Base-by-base conservation (phyloP, 2,329 filamentous ascomycete species). In the Chaetomium sp. region DNA sequence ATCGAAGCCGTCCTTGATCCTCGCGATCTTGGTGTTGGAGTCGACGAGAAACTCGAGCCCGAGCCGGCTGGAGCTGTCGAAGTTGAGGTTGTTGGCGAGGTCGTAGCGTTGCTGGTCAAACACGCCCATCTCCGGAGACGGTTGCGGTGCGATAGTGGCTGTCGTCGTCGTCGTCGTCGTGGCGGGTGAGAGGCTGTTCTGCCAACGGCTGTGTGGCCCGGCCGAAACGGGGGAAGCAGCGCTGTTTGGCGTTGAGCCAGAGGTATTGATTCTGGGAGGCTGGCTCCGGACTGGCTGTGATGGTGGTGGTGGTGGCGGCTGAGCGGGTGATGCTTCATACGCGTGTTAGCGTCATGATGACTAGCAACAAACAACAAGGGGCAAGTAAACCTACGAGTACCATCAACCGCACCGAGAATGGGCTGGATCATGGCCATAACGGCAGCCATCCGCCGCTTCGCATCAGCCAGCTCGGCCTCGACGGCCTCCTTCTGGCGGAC, bases 381-480 rank as follows among this genome's bases (percentile, higher is more conserved):
- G 12, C 10, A 36, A 54, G 34, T 5, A 6, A 12, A 42, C 6
- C 11, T n/a, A 42, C 40, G 14, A n/a, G 12, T 14, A 42, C 63
- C 66, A 49, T 64, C 62, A 35, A 64, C 59, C 11, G 60, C 61
- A 7, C 63, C 62, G 42, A 86, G 68, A 33, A 86, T 70, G 41
- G 83, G 82, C 66, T 86, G 80, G 50, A 87, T 76, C 66, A 85
- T 78, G 62, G 79, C 75, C 67, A 91, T 71, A 41, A 90, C 80
- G 36, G 79, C 77, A 55, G 82, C 79, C 62, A 95, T 72, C 36
- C 84, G 80, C 67, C 81, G 78, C 66, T 84, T 86, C 61, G 95
- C 86, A 61, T 91, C 87, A 58, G 82, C 81, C 73, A 94, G 92
- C 72, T 95, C 89, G 36, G 82, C 81, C 72, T 90, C 82, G 52